These are phyloP conservation scores for Neurospora sp. DNA, from an alignment of 495 filamentous ascomycete genomes.

Conservation along the genomic window DNA sequence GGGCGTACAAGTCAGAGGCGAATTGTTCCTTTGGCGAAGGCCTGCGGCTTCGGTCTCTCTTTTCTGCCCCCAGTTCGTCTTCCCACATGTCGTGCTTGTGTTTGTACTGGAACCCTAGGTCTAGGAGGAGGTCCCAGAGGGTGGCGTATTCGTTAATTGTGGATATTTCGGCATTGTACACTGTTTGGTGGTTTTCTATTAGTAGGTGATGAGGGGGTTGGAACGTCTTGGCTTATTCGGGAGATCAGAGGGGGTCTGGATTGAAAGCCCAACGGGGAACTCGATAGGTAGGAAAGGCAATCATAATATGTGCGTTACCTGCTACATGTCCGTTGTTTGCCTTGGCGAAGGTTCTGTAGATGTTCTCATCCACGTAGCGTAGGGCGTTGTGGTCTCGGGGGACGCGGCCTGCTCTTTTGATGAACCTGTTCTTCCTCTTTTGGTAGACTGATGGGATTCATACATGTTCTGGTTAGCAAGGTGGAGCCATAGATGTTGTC, in stretches of 20 bases:
- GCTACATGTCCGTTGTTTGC: conserved; percentile 19
- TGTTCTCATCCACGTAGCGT: background rate
- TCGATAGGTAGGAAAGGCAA: background rate
- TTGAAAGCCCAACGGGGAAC: background rate
- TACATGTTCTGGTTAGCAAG: background rate
- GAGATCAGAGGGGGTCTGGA: background rate
- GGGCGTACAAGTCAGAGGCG: background rate
- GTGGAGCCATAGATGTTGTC: background rate
- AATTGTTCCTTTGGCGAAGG: background rate
- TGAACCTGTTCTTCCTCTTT: background rate
- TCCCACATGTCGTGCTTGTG: background rate
- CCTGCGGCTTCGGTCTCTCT: background rate
- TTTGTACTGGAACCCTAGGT: background rate
- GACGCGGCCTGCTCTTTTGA: conserved; percentile 7
- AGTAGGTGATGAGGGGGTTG: background rate
- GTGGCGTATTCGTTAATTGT: conserved; percentile 19
- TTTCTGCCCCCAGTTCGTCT: background rate
- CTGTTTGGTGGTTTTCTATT: background rate
- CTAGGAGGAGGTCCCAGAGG: conserved; percentile 4
- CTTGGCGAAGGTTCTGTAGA: conserved; percentile 10
- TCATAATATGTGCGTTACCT: conserved; percentile 2
- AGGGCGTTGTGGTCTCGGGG: conserved; percentile 5
- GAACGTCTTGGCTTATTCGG: background rate
- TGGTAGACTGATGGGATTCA: background rate
- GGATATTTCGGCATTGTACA: conserved; percentile 12